Conservation (phyloP, 2,329 filamentous ascomycete genomes). For the Ophiostoma himal-ulmi region DNA sequence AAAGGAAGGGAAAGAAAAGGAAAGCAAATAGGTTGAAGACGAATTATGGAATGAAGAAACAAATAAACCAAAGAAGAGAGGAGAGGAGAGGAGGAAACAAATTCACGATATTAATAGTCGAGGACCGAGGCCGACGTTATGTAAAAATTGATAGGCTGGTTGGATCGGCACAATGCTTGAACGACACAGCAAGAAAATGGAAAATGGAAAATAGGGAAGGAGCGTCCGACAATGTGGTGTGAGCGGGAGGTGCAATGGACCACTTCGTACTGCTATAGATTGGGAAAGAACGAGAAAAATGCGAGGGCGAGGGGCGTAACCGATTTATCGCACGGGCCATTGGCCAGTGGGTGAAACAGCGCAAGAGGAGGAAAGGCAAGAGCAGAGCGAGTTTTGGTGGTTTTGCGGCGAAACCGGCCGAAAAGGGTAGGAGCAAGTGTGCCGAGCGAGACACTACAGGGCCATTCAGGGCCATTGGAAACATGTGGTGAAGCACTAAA, state of each 20-base stretch:
- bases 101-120: background rate
- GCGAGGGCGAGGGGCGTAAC: constrained; percentile 2
- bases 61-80: background rate
- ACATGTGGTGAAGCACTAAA: constrained; percentile 10
- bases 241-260: constrained; percentile 1
- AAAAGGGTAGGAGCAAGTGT: constrained; percentile 1
- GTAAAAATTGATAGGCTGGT: background rate
- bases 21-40: background rate
- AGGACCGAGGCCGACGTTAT: background rate
- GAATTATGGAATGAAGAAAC: background rate
- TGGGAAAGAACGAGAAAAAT: constrained; percentile 14
- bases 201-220: background rate
- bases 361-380: constrained; percentile 4
- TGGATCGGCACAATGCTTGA: constrained; percentile 8
- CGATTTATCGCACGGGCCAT: constrained; percentile 17
- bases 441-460: constrained; percentile 3
- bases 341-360: constrained; percentile 20
- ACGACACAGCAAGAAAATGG: background rate
- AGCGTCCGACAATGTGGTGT: constrained; percentile 4
- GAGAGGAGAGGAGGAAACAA: background rate
- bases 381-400: constrained; percentile 3
- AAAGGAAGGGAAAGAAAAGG: background rate
- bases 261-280: background rate
- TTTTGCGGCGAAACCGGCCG: background rate
- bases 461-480: constrained; percentile 4